Base-by-base conservation (phyloP, 768 basidiomycete species). In the Agaricus sinodeliciosus region DNA sequence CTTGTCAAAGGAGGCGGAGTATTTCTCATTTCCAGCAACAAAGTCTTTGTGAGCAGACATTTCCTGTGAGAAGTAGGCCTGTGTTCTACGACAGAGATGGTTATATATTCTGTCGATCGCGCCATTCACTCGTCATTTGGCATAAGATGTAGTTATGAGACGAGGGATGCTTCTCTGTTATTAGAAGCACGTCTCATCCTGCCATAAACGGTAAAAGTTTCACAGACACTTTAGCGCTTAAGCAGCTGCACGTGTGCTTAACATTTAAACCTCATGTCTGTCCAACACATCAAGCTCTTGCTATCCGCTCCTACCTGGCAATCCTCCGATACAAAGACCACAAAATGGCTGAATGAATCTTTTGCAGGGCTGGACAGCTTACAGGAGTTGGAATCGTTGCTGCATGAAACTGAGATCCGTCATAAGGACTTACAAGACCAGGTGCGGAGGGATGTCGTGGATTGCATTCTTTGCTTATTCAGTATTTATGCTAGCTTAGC, bases 291-390 rank as follows among this genome's bases (percentile, higher is more conserved):
- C 28, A 74, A 69, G 57, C 64, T 68, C 8, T 61, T 85, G 16
- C 75, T 79, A 52, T 63, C 71, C 34, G 78, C 78, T 18, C 77
- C 85, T 27, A 72, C 74, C 59, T 26, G 60, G 19, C 54, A 63
- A 16, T 56, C 69, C 13, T 69, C 73, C 52, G 58, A 69, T 54
- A 61, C 59, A 54, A 76, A 59, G 56, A 66, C 73, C 48, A 61
- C 59, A 40, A 60, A 57, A 48, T 69, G 55, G 56, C 55, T 90
- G 5, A 75, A 86, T 55, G 59, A 66, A 6, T 69, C 68, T 5
- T 82, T 80, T 54, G 58, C 64, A 5, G 72, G 78, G 3, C 64
- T 80, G 34, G 72, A 78, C 9, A 75, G 81, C 56, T 73, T 89
- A 3, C 70, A 75, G 27, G 64, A 66, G 15, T 67, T 84, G 3